Evolutionary conservation across 257 asterid species (phyloP).

Genomic region (Thymus quinquecostatus): DNA sequence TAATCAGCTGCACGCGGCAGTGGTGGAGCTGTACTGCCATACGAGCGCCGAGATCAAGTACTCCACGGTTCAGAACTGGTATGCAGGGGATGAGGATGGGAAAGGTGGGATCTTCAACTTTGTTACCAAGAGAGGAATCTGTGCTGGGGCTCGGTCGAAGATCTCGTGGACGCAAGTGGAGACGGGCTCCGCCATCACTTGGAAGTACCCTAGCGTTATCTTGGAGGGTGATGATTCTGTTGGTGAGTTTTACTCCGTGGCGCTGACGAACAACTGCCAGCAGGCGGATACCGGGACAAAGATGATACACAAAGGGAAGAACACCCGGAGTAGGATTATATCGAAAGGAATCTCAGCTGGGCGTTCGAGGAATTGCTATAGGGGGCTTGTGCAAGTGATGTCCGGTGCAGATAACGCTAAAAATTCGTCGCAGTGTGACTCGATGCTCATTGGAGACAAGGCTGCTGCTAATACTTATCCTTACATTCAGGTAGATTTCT

Average conservation of each 20-base stretch:
- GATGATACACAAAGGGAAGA: slow-evolving; percentile 97
- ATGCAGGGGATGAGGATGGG: slow-evolving; percentile 91
- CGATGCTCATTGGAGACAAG: slow-evolving; percentile 89
- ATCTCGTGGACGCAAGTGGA: slow-evolving; percentile 99
- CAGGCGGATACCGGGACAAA: slow-evolving; percentile 99
- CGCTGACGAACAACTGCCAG: slow-evolving; percentile 87
- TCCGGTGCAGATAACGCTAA: slow-evolving; percentile 77
- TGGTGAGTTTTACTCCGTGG: slow-evolving; percentile 96
- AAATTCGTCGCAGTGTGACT: slow-evolving; percentile 92
- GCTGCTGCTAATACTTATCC: slow-evolving; percentile 98
- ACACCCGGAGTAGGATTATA: slow-evolving; percentile 89
- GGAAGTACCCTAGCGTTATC: slow-evolving; percentile 97
- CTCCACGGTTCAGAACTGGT: slow-evolving; percentile 98
- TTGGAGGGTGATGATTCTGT: slow-evolving; percentile 93
- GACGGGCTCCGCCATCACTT: slow-evolving; percentile 95
- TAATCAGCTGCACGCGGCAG: slow-evolving; percentile 92
- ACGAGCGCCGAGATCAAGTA: slow-evolving; percentile 86
- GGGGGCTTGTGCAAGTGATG: slow-evolving; percentile 93
- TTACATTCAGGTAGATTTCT: slow-evolving; percentile 74
- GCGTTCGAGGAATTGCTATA: slow-evolving; percentile 76
- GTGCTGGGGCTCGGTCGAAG: slow-evolving; percentile 77
- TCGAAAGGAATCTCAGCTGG: slow-evolving; percentile 98
- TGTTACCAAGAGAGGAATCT: slow-evolving; percentile 90
- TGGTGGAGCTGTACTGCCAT: slow-evolving; percentile 86
- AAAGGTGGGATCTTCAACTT: slow-evolving; percentile 88